Percentiles rank a stretch among this genome's conserved stretches.
Evolutionary conservation across 768 basidiomycete genomes (phyloP).

Genomic region (Ephemerocybe angulata): DNA sequence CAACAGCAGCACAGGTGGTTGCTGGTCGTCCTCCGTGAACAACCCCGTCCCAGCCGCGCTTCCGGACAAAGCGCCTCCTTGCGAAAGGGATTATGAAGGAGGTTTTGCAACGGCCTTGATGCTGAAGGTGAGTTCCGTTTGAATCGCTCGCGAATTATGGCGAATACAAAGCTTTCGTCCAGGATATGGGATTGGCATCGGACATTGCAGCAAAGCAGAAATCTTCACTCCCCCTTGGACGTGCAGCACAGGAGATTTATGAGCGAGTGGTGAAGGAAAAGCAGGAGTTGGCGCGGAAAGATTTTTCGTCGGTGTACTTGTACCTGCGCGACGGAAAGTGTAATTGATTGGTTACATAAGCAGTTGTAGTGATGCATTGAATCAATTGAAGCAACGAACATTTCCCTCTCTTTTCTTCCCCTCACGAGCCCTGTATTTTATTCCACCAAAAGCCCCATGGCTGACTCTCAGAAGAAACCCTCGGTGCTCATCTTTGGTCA

Average conservation of each 20-base stretch:
- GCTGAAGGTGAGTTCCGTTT: constrained; percentile 56
- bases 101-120: constrained; percentile 83
- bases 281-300: constrained; percentile 62
- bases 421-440: not conserved
- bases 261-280: constrained; percentile 45
- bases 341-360: constrained; percentile 7
- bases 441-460: constrained; percentile 24
- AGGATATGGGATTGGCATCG: constrained; percentile 85
- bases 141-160: not conserved
- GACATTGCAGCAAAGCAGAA: constrained; percentile 50
- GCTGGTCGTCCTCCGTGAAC: constrained; percentile 83
- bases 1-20: constrained; percentile 79
- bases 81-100: constrained; percentile 78
- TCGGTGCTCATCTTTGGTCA: constrained; percentile 75
- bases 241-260: constrained; percentile 64
- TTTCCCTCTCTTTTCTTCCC: constrained; percentile 5
- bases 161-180: not conserved
- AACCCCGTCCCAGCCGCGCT: constrained; percentile 81
- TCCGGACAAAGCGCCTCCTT: constrained; percentile 71
- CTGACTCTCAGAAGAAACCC: constrained; percentile 40
- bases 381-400: constrained; percentile 5
- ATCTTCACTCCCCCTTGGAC: constrained; percentile 61
- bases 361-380: constrained; percentile 2
- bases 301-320: constrained; percentile 80
- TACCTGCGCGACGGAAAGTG: constrained; percentile 47